Evolutionary conservation across 176 grass and related monocot species (phyloP), one percentile per base, ranked within the genome.

Genomic region (Oryza nivara): DNA sequence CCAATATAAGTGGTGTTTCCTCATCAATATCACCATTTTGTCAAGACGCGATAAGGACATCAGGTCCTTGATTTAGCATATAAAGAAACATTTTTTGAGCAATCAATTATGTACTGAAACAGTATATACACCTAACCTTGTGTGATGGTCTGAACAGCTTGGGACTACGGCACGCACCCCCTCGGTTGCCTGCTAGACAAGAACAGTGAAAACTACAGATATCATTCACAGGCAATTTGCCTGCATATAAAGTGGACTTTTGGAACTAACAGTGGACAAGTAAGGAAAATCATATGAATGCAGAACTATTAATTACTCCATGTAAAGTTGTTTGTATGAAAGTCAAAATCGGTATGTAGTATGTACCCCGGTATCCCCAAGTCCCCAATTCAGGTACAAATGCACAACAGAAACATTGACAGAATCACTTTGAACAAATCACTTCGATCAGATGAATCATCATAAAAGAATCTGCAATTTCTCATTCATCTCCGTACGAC

Each of bases 71-170:
- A 48, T 68, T 54, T 7, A 30, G 9, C 32, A 67, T 11, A 49
- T 6, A 11, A 79, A 34, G 43, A 46, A 68, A 13, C 17, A 1
- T 11, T 4, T 4, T 38, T 6, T 0, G 0, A 68, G 60, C 46
- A 78, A 30, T 66, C 32, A 19, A 19, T 14, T 72, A 43, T 22
- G 36, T 81, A 41, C 6, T 38, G 14, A 65, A 66, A 15, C 52
- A 56, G 71, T 45, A 47, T 46, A 28, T 28, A 28, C 26, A 28
- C 26, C 63, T 1, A 68, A 82, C 85, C 85, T 82, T 56, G 74
- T 6, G 3, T 35, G 35, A 47, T 9, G 46, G 64, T 81, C 54
- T 86, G 77, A 74, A 74, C 61, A 54, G 23, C 25, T 45, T 45
- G 19, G 19, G 1, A 10, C 38, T 58, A 64, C 65, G 64, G 26